These are phyloP conservation scores for Globisporangium nagaii DNA, from an alignment of 352 stramenopile species.

Conservation along the genomic window DNA sequence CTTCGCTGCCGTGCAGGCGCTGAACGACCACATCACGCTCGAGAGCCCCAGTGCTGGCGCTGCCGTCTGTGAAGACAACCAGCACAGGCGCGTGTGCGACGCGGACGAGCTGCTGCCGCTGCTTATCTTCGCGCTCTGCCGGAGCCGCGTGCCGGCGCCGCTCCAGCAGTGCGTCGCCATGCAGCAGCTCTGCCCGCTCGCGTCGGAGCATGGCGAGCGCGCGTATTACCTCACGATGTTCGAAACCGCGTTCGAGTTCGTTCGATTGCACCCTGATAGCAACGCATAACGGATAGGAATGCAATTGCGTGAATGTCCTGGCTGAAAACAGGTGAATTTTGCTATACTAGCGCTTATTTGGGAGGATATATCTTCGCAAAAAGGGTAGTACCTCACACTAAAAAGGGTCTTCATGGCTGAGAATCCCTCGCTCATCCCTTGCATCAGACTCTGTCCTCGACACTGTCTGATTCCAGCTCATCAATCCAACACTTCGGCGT, in stretches of 20 bases:
- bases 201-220: constrained; percentile 24
- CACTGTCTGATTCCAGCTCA: no score
- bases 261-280: no score
- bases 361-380: no score
- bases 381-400: no score
- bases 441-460: no score
- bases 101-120: constrained; percentile 36
- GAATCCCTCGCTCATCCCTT: no score
- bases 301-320: no score
- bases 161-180: constrained; percentile 19
- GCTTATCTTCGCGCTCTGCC: constrained; percentile 32
- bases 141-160: constrained; percentile 15
- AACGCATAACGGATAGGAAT: background rate
- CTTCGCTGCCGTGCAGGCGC: constrained; percentile 21
- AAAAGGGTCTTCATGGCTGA: no score
- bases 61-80: background rate
- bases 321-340: no score
- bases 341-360: no score
- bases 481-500: no score
- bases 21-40: constrained; percentile 19
- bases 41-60: background rate
- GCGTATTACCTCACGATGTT: constrained; percentile 48
- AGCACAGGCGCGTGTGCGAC: constrained; percentile 5
- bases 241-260: constrained; percentile 30
- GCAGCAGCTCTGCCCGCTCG: constrained; percentile 22